Base-by-base conservation (phyloP, 495 filamentous ascomycete genomes). In the Xylaria scruposa region DNA sequence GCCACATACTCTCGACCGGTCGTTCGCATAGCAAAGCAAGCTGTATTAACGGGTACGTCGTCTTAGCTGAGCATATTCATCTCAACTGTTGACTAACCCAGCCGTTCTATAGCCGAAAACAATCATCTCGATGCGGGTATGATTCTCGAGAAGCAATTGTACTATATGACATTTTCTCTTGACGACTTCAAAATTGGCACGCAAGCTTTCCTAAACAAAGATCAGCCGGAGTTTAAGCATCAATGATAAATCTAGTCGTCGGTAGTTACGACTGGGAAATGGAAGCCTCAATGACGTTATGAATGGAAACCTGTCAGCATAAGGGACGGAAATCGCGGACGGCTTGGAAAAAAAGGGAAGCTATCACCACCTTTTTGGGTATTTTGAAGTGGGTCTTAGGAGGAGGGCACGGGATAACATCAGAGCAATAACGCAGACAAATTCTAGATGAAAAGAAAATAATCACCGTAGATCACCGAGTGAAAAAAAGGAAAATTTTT, bases 111-210 rank as follows among this genome's bases (percentile, higher is more conserved):
- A 68, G 73, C 72, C n/a, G 77, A 78, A 58, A 70, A 73, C 38
- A 71, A 68, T 5, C 71, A 77, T 26, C 70, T 75, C 40, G 24
- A 74, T 51, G 73, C 66, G 13, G 54, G 77, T 49, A 72, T 78
- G 73, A 63, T 74, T 21, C 36, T 73, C n/a, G 77, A 78, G 71
- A 78, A 78, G 67, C 40, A 67, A 42, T 31, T 76, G 64, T 76
- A 76, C 49, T 76, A 76, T 46, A 59, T 69, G 58, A 76, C 74
- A 31, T 76, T 76, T 56, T 46, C 61, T 38, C 72, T 74, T 47
- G 64, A 47, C 15, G 74, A 76, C 44, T 73, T 71, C 44, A 69
- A 71, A 51, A 33, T 42, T 15, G 74, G 74, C 24, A 72, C 70
- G 24, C 21, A 67, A 17, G 74, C 74, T 44, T 76, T 76, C 31